Evolutionary conservation across 1,284 basidiomycete species (phyloP).

Genomic region (Papiliotrema nemorosa): DNA sequence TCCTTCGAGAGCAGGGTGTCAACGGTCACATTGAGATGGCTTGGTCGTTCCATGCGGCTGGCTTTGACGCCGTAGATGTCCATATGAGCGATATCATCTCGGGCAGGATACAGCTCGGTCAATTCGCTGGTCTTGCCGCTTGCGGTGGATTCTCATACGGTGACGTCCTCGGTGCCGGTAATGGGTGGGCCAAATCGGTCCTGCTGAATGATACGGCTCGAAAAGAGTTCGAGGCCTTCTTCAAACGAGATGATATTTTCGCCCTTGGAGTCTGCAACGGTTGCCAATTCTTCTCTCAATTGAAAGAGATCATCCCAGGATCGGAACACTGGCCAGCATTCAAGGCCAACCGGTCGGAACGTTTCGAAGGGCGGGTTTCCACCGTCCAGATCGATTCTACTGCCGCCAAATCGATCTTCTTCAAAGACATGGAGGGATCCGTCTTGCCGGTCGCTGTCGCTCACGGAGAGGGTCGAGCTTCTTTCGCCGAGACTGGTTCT

Average conservation of each 20-base stretch:
- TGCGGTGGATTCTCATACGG: constrained; percentile 99
- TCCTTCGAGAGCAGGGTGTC: constrained; percentile 95
- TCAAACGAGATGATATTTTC: constrained; percentile 75
- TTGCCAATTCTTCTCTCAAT: constrained; percentile 90
- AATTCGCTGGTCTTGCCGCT: constrained; percentile 85
- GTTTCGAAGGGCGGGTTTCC: constrained; percentile 84
- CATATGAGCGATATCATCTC: constrained; percentile 96
- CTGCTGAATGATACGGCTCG: constrained; percentile 73
- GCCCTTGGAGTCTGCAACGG: constrained; percentile 96
- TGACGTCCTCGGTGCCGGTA: constrained; percentile 95
- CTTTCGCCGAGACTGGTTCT: constrained; percentile 58
- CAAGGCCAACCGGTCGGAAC: constrained; percentile 81
- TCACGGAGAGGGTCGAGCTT: constrained; percentile 88
- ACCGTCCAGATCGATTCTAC: constrained; percentile 71
- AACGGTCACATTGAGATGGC: constrained; percentile 99
- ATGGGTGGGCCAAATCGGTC: constrained; percentile 95
- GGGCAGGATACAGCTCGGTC: constrained; percentile 61
- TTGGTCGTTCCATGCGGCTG: constrained; percentile 89
- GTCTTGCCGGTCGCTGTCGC: constrained; percentile 89
- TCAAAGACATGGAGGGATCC: constrained; percentile 81
- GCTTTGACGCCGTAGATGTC: constrained; percentile 91
- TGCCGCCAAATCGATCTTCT: constrained; percentile 68
- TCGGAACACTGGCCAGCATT: constrained; percentile 83
- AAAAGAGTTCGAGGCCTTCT: constrained; percentile 75
- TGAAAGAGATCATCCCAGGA: constrained; percentile 83